Evolutionary conservation across 345 rosid species (phyloP).

Genomic region (Citrus sp.): DNA sequence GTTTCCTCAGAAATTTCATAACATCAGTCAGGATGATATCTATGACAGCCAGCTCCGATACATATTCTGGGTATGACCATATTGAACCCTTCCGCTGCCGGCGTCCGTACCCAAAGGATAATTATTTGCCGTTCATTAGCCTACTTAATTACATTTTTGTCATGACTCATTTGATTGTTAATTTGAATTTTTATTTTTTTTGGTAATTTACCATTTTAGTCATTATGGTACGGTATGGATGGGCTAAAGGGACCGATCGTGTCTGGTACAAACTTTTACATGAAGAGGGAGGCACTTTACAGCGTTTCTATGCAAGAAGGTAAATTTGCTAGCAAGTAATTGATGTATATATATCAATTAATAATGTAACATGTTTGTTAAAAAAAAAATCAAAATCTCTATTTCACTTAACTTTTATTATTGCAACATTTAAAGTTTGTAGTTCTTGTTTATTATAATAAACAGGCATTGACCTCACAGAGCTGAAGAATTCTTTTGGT

Average conservation of each 20-base stretch:
- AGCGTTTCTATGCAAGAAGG: background rate
- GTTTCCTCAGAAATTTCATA: constrained; percentile 41
- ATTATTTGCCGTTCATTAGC: too few relatives aligned
- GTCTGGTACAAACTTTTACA: constrained; percentile 43
- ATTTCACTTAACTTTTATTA: too few relatives aligned
- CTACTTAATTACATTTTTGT: background rate
- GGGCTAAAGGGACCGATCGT: constrained; percentile 36
- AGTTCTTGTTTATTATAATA: background rate
- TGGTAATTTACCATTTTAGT: constrained; percentile 4
- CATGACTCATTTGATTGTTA: background rate
- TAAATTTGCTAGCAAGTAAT: background rate
- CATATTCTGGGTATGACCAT: constrained; percentile 22
- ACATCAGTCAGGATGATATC: constrained; percentile 36
- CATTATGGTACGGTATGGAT: constrained; percentile 22
- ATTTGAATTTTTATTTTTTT: background rate
- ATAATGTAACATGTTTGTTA: too few relatives aligned
- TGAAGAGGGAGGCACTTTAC: constrained; percentile 36
- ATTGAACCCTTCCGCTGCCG: background rate
- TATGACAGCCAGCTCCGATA: constrained; percentile 36
- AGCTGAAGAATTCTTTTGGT: constrained; percentile 25
- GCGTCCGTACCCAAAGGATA: too few relatives aligned
- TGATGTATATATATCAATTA: too few relatives aligned
- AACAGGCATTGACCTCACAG: constrained; percentile 14
- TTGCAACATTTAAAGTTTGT: too few relatives aligned
- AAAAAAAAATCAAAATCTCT: background rate